A percentile compares a stretch with the other conserved stretches of the same genome.
Conservation (phyloP, 2,329 filamentous ascomycete species). For the Fusarium denticulatum region DNA sequence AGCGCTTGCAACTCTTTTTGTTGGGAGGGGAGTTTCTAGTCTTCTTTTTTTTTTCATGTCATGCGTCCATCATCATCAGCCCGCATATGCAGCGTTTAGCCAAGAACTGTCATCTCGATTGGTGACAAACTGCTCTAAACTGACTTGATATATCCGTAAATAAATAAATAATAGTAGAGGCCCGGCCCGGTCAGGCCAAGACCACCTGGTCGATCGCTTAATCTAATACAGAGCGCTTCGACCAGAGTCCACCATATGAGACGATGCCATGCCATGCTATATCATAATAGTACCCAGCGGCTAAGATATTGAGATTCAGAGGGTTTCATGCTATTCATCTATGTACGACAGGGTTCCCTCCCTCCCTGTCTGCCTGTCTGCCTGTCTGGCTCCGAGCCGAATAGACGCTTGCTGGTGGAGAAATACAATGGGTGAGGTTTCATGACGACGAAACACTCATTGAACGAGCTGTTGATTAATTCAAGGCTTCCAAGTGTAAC, state of each 20-base stretch:
- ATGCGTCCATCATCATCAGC: not conserved
- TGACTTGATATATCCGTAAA: not conserved
- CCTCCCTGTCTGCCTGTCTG: not conserved
- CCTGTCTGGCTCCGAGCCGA: not conserved
- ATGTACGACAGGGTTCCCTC: not conserved
- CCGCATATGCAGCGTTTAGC: not conserved
- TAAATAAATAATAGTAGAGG: not conserved
- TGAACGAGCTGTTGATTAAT: slow-evolving; percentile 1
- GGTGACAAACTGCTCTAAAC: not conserved
- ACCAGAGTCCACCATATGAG: slow-evolving; percentile 9
- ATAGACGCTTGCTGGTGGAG: slow-evolving; percentile 8
- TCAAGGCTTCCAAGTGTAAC: not conserved
- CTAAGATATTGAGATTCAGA: slow-evolving; percentile 8
- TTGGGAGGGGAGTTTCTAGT: not conserved
- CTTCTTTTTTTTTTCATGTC: not conserved
- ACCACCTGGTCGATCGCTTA: slow-evolving; percentile 20
- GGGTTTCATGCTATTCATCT: not conserved
- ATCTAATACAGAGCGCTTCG: slow-evolving; percentile 31
- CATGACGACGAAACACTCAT: slow-evolving; percentile 13
- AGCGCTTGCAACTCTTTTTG: not conserved
- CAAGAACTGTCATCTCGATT: slow-evolving; percentile 3
- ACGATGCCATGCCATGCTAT: not conserved
- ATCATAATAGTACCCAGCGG: slow-evolving; percentile 1
- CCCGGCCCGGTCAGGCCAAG: slow-evolving; percentile 10
- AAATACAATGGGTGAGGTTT: not conserved